Conservation (phyloP, 2,329 filamentous ascomycete genomes). For the Pestalotiopsis sp. region DNA sequence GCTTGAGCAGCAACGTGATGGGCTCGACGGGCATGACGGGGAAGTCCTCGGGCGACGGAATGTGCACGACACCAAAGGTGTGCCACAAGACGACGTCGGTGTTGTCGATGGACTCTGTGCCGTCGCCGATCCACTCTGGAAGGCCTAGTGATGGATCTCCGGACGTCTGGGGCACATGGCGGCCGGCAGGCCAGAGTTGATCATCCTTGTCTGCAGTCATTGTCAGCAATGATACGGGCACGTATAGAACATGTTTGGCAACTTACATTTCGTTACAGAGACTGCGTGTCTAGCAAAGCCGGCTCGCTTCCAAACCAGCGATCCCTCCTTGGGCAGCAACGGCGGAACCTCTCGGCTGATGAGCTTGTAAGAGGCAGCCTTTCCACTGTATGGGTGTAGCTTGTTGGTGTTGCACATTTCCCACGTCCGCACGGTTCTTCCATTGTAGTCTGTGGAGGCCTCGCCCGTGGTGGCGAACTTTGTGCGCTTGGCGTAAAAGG, state of each 20-base stretch:
- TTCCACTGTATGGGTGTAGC: slow-evolving; percentile 83
- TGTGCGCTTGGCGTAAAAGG: slow-evolving; percentile 84
- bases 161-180: slow-evolving; percentile 85
- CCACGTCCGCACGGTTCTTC: slow-evolving; percentile 80
- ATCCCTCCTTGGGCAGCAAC: slow-evolving; percentile 78
- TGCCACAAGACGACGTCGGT: slow-evolving; percentile 91
- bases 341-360: slow-evolving; percentile 82
- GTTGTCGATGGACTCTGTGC: slow-evolving; percentile 71
- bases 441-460: slow-evolving; percentile 79
- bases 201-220: slow-evolving; percentile 67
- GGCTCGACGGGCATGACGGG: slow-evolving; percentile 89
- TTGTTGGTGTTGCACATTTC: slow-evolving; percentile 86
- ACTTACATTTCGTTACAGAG: slow-evolving; percentile 85
- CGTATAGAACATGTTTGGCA: background rate
- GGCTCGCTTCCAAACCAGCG: slow-evolving; percentile 86
- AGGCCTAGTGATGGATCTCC: slow-evolving; percentile 76
- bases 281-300: slow-evolving; percentile 86
- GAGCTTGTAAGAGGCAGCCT: slow-evolving; percentile 85
- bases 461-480: slow-evolving; percentile 72
- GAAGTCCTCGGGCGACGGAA: slow-evolving; percentile 88
- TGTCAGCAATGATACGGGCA: background rate
- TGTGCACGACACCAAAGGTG: slow-evolving; percentile 89
- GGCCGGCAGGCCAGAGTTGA: slow-evolving; percentile 82
- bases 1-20: slow-evolving; percentile 78
- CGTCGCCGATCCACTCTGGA: slow-evolving; percentile 76